Percentiles rank a stretch among this genome's conserved stretches.
Conservation (phyloP, 805 yeast genomes). For the Brettanomyces nanus region DNA sequence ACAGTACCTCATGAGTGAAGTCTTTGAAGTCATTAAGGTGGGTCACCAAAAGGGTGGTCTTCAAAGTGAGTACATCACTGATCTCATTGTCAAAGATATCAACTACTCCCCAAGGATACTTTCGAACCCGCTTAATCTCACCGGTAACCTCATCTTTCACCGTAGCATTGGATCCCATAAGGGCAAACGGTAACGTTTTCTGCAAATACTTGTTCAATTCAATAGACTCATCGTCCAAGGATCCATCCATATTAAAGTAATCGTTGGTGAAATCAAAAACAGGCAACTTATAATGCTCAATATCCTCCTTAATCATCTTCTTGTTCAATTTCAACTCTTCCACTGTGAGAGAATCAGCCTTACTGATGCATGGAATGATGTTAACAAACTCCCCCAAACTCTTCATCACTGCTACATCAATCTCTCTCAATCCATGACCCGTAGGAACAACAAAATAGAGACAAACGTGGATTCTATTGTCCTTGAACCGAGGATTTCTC, state of each 20-base stretch:
- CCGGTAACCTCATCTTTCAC: conserved; percentile 28
- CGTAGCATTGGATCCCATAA: conserved; percentile 48
- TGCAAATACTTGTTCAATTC: conserved; percentile 31
- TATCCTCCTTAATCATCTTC: conserved; percentile 66
- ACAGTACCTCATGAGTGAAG: conserved; percentile 75
- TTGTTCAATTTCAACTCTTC: conserved; percentile 68
- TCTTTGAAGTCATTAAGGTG: conserved; percentile 87
- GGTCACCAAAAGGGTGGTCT: conserved; percentile 72
- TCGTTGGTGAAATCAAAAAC: conserved; percentile 71
- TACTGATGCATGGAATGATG: conserved; percentile 73
- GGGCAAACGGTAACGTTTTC: conserved; percentile 52
- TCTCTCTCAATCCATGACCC: conserved; percentile 58
- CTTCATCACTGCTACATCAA: conserved; percentile 68
- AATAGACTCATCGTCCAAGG: conserved; percentile 22
- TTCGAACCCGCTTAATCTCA: conserved; percentile 38
- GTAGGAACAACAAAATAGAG: conserved; percentile 68
- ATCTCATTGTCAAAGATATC: conserved; percentile 54
- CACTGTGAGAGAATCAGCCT: conserved; percentile 71
- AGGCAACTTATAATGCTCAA: conserved; percentile 61
- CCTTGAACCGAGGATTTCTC: conserved; percentile 80
- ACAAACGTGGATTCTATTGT: conserved; percentile 73
- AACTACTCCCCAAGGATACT: conserved; percentile 64
- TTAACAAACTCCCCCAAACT: conserved; percentile 66
- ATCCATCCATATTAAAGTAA: conserved; percentile 27
- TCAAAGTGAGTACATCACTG: conserved; percentile 73